phyloP scores from a whole-genome alignment of 768 basidiomycete genomes.

The Podaxis sp. region DNA sequence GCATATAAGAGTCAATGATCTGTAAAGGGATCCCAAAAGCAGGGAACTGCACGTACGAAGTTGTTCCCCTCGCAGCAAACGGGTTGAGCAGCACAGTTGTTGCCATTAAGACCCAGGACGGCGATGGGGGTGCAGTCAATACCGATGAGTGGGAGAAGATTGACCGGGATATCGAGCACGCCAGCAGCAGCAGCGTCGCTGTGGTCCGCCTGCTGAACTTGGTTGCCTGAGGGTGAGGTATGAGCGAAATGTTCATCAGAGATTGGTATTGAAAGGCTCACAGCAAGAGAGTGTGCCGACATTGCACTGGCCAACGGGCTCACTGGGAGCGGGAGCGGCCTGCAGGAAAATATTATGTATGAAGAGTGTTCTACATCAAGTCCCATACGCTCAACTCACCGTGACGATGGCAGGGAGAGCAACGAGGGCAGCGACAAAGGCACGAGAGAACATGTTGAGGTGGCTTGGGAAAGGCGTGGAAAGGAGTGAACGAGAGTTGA shows the following conservation, averaged over 20 bases:
- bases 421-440: slow-evolving; percentile 13
- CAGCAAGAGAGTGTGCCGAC: slow-evolving; percentile 9
- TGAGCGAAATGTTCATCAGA: not conserved
- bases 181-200: not conserved
- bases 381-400: not conserved
- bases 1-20: not conserved
- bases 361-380: not conserved
- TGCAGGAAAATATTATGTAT: not conserved
- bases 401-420: slow-evolving; percentile 6
- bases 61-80: slow-evolving; percentile 8
- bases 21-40: not conserved
- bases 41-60: slow-evolving; percentile 1
- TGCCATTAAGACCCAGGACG: not conserved
- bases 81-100: slow-evolving; percentile 10
- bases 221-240: not conserved
- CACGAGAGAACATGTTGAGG: slow-evolving; percentile 17
- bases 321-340: not conserved
- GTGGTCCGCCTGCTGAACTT: not conserved
- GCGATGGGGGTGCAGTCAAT: slow-evolving; percentile 9
- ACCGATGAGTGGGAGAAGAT: not conserved
- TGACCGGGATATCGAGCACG: not conserved
- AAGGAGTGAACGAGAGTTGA: not conserved
- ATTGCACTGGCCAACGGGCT: not conserved
- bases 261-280: not conserved
- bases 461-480: not conserved